Evolutionary conservation across 371 early-diverging fungal genomes (phyloP), one percentile per base, ranked within the genome.

Genomic region (Ecytonucleospora hepatopenaei): DNA sequence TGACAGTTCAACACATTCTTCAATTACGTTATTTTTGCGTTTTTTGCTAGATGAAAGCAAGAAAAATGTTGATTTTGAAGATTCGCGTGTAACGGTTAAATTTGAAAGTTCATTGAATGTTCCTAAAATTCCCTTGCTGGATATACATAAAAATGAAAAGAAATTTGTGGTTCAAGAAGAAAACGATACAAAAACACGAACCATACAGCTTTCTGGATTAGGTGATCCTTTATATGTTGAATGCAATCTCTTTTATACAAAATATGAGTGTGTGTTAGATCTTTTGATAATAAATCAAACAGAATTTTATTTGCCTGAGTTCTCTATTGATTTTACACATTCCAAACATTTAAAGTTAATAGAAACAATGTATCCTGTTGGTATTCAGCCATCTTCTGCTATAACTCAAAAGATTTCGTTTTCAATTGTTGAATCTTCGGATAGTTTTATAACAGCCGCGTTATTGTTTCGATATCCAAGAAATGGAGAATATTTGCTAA

Each of bases 151-250:
- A 15, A 19, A 24, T 30, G 21, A 16, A 26, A 51, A 26, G 34
- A 56, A 58, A n/a, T 53, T 59, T 48, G 24, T 15, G 17, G 69
- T 17, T 26, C 48, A 56, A 32, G 53, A 49, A 24, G 24, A 19
- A 8, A 15, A 15, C 0, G 65, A 34, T n/a, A 65, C 59, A 24
- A 35, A 68, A 2, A 60, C 31, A 71, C 85, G 87, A 60, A 87
- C 94, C 32, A 88, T 94, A 24, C 94, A 94, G 79, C 83, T 97
- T 53, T 93, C 95, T 69, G 85, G 90, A 0, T 90, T 90, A 80
- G 89, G 92, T 12, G 98, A 97, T 74, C 88, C 92, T 0, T 89
- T 97, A 3, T 97, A 97, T 74, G 92, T 91, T 1, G 98, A 97
- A 82, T 94, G 92, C 1, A 89, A 91, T 68, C 88, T 93, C 26